Evolutionary conservation across 805 yeast species (phyloP).

Genomic region (Zygosaccharomyces gambellarensis): DNA sequence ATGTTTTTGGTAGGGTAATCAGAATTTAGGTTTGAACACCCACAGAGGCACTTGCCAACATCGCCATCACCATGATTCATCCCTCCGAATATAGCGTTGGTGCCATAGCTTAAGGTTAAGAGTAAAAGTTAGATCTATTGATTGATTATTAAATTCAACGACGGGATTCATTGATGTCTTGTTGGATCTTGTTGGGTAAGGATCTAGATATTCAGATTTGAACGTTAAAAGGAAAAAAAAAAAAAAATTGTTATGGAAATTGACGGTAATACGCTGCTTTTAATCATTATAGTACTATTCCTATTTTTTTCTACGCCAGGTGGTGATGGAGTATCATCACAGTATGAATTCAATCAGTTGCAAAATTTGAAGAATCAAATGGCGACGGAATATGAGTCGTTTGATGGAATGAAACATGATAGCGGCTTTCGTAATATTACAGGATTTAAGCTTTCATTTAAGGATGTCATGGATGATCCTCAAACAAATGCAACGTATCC

Average conservation of each 20-base stretch:
- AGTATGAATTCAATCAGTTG: conserved; percentile 38
- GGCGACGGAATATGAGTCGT: conserved; percentile 30
- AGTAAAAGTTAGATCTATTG: background rate
- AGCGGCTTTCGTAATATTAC: conserved; percentile 66
- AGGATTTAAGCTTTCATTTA: conserved; percentile 64
- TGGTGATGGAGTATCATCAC: conserved; percentile 33
- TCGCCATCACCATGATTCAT: too few relatives aligned
- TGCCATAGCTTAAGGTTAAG: too few relatives aligned
- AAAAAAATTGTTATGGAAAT: conserved; percentile 23
- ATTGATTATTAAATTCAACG: background rate
- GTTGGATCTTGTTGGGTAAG: background rate
- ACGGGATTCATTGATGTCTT: background rate
- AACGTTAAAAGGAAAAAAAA: background rate
- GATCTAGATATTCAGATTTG: background rate
- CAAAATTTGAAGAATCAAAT: conserved; percentile 37
- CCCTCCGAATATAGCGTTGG: too few relatives aligned
- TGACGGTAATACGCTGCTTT: conserved; percentile 32
- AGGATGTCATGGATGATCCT: conserved; percentile 47
- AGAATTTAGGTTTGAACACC: too few relatives aligned
- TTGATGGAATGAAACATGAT: conserved; percentile 42
- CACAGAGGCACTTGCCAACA: too few relatives aligned
- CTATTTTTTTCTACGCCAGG: conserved; percentile 32
- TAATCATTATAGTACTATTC: conserved; percentile 30
- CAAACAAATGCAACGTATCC: conserved; percentile 54
- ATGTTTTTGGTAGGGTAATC: too few relatives aligned